These are phyloP conservation scores for Entomortierella chlamydospora DNA, from an alignment of 192 early-diverging fungal genomes.

Conservation along the genomic window DNA sequence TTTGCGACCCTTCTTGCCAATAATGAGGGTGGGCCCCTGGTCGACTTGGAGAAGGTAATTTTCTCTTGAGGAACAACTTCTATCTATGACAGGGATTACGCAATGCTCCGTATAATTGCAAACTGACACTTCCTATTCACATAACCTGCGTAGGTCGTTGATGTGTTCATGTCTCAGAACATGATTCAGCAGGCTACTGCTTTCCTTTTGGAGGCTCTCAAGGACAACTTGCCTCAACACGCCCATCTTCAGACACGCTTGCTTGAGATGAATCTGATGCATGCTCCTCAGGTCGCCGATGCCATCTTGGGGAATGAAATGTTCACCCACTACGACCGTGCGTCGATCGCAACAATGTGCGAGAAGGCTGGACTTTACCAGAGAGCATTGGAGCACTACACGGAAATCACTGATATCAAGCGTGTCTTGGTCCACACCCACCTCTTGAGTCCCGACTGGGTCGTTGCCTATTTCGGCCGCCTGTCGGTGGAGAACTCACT, in stretches of 20 bases:
- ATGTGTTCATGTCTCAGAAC: conserved; percentile 92
- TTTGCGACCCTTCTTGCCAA: conserved; percentile 91
- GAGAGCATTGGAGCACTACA: conserved; percentile 96
- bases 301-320: conserved; percentile 96
- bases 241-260: conserved; percentile 93
- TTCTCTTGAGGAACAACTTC: too few species aligned
- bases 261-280: conserved; percentile 97
- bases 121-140: too few species aligned
- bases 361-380: conserved; percentile 99
- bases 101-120: too few species aligned
- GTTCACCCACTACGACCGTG: conserved; percentile 96
- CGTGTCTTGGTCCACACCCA: conserved; percentile 92
- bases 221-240: conserved; percentile 92
- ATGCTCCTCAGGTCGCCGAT: conserved; percentile 99
- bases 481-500: conserved; percentile 96
- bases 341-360: conserved; percentile 90
- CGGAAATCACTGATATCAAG: conserved; percentile 96
- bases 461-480: conserved; percentile 94
- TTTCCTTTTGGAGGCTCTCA: conserved; percentile 96
- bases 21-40: conserved; percentile 84
- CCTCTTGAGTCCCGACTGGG: conserved; percentile 90
- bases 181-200: conserved; percentile 98
- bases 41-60: conserved; percentile 82
- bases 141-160: conserved; percentile 76
- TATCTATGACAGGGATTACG: too few species aligned